These are phyloP conservation scores for Suillus americanus DNA, from an alignment of 768 basidiomycete species.

Conservation along the genomic window DNA sequence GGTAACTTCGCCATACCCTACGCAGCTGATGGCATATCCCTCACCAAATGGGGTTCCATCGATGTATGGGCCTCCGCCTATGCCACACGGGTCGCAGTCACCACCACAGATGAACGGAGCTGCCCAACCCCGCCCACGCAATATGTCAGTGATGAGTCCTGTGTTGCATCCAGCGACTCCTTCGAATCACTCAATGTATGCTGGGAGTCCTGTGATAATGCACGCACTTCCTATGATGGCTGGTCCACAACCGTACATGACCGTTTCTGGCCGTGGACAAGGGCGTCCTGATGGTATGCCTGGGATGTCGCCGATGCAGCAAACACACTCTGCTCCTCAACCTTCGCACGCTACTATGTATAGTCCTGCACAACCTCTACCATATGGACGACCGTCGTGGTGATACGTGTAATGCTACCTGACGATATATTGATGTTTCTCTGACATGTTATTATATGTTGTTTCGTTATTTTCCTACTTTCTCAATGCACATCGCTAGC, in stretches of 20 bases:
- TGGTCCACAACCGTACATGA: constrained; percentile 36
- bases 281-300: constrained; percentile 48
- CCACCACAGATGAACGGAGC: constrained; percentile 38
- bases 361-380: constrained; percentile 20
- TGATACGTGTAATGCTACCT: constrained; percentile 17
- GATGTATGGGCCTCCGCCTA: constrained; percentile 48
- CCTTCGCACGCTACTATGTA: constrained; percentile 29
- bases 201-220: constrained; percentile 67
- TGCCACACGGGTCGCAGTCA: constrained; percentile 36
- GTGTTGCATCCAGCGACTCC: constrained; percentile 59
- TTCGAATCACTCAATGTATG: constrained; percentile 53
- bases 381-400: constrained; percentile 32
- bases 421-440: constrained; percentile 35
- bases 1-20: constrained; percentile 57
- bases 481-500: constrained; percentile 6
- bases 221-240: constrained; percentile 44
- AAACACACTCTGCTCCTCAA: constrained; percentile 29
- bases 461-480: constrained; percentile 3
- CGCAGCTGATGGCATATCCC: constrained; percentile 66
- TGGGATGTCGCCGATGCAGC: constrained; percentile 38
- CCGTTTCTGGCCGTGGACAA: constrained; percentile 52
- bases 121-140: constrained; percentile 44
- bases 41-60: constrained; percentile 46
- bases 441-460: constrained; percentile 16
- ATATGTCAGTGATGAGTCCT: constrained; percentile 69